Evolutionary conservation across 768 basidiomycete species (phyloP), one percentile per base, ranked within the genome.

Genomic region (Crepidotus variabilis): DNA sequence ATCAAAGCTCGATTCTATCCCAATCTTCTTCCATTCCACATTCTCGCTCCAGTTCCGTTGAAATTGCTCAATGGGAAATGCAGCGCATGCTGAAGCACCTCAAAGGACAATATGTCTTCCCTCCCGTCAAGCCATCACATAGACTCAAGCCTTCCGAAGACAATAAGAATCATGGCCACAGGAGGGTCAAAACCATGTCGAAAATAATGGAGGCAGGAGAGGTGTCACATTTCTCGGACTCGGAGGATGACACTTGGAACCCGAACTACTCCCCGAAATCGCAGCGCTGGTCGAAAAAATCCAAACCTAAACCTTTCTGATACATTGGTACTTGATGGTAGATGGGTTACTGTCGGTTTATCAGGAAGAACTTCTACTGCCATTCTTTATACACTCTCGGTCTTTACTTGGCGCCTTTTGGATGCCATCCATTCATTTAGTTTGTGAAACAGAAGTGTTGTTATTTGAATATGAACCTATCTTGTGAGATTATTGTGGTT

Each of bases 71-170:
- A 51, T 76, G 73, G 62, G 74, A 76, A 60, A 70, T 68, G 61
- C 56, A 71, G 39, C 69, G 73, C 22, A 55, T 74, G 50, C 59
- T 66, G 57, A 72, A 72, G 56, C 72, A 77, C 35, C 58, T 75
- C 45, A 67, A 72, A 47, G 72, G 73, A 36, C 66, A 76, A 59
- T 78, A 70, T 58, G 72, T 75, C 13, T 80, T 78, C 56, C 78
- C 78, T 45, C 74, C 75, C 21, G 67, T 73, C 5, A 65, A 63
- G 48, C 59, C 65, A 28, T 54, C 57, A 6, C 66, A 66, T 58
- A 57, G 57, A n/a, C 57, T 62, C 43, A 63, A 65, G 52, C 46
- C 63, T 46, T 54, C 61, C 33, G 65, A 66, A 56, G 56, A 56
- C 20, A 55, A 60, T 21, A 65, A 65, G 51, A 36, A 61, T 36